Conservation (phyloP, 768 basidiomycete genomes). For the Dioszegia crocea region DNA sequence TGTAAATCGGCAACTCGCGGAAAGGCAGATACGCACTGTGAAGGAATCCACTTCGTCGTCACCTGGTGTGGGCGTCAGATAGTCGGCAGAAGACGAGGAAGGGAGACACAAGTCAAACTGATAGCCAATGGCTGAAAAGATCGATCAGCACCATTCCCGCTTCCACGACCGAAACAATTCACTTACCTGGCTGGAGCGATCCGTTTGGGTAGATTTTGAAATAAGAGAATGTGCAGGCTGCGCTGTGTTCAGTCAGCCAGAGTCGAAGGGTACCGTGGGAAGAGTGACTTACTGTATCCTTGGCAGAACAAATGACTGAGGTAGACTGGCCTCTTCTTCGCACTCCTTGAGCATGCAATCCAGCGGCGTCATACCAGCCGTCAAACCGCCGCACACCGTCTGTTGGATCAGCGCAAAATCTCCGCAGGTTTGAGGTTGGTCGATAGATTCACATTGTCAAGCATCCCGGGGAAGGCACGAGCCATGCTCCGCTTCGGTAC, state of each 20-base stretch:
- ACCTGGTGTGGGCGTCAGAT: conserved; percentile 65
- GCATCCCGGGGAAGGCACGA: conserved; percentile 86
- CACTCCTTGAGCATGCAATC: conserved; percentile 84
- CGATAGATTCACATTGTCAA: conserved; percentile 62
- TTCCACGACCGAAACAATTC: not conserved
- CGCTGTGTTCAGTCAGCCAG: conserved; percentile 12
- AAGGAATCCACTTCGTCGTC: conserved; percentile 96
- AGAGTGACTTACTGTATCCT: conserved; percentile 53
- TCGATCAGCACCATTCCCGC: not conserved
- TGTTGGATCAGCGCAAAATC: conserved; percentile 4
- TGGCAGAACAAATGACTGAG: conserved; percentile 60
- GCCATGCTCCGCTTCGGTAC: conserved; percentile 77
- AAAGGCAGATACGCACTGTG: no score
- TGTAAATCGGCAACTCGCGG: no score
- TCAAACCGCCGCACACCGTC: conserved; percentile 76
- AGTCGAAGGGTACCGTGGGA: not conserved
- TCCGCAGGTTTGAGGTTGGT: not conserved
- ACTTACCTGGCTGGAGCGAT: conserved; percentile 60
- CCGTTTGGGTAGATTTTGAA: conserved; percentile 67
- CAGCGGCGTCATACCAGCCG: conserved; percentile 67
- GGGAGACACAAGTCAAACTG: conserved; percentile 78
- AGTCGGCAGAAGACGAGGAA: conserved; percentile 41
- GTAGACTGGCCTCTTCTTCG: conserved; percentile 85
- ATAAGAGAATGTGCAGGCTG: conserved; percentile 73
- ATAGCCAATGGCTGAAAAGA: conserved; percentile 51